Evolutionary conservation across 75 land plant genomes (phyloP), one percentile per base, ranked within the genome.

Genomic region (Larix kaempferi): DNA sequence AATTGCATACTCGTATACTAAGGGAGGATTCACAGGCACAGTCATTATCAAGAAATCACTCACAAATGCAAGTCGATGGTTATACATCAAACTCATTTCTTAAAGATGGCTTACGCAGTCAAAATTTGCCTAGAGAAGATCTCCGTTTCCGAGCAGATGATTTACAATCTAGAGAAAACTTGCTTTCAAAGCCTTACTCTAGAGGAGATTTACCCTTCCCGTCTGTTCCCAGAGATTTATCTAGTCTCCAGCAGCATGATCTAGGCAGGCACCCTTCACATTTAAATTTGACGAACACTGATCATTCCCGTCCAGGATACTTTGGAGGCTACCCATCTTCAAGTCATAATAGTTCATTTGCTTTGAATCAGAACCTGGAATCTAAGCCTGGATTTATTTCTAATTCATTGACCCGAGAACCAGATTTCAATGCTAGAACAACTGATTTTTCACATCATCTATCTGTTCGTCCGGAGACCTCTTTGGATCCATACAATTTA

Each of bases 401-500:
- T 23, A 74, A 56, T 74, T 23, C 75, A 55, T 41, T 27, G n/a
- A 14, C 44, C 54, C 26, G 75, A 56, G 75, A 74, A 8, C 2
- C 57, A 55, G 75, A 74, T 55, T 25, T 74, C 23, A 74, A 25
- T 26, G 37, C 27, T 15, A 49, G 58, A 55, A 15, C 16, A 5
- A 25, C 57, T 16, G 58, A 49, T 55, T 26, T 74, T 23, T 15
- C 37, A 17, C 37, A 54, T 23, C 26, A 56, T 52, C 8, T 33
- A 14, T 14, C 75, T 49, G 15, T 26, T 55, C 75, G 27, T 74
- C 25, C 11, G 2, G 75, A 74, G 35, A 56, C 35, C 17, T 25
- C 58, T 26, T 72, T 52, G 27, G 74, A 72, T 8, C 62, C 90
- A 37, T 78, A 63, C 62, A 76, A 58, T 74, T 77, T 78, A 75